Evolutionary conservation across 2,329 filamentous ascomycete genomes (phyloP).

Genomic region (Nemania sp.): DNA sequence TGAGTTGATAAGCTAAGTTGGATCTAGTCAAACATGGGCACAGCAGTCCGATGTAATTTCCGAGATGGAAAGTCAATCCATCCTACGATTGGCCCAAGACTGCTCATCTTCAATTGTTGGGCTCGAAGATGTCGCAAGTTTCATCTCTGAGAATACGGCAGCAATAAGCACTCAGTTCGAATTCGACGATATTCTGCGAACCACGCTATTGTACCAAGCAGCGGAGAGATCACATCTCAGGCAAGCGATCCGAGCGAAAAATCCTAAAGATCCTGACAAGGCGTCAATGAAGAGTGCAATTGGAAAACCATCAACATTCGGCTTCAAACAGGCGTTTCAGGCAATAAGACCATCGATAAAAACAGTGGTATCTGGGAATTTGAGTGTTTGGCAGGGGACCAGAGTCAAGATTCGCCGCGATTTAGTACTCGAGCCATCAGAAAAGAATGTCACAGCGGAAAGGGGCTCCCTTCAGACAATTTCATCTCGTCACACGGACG

Average conservation of each 20-base stretch:
- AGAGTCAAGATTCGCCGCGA: neutral
- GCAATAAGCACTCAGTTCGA: conserved; percentile 22
- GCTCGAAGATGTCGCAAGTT: conserved; percentile 23
- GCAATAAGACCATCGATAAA: neutral
- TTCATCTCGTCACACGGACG: too few species aligned
- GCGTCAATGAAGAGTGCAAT: neutral
- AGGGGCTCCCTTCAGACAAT: too few species aligned
- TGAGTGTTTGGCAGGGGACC: neutral
- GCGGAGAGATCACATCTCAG: conserved; percentile 21
- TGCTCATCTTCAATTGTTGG: conserved; percentile 26
- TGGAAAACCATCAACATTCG: neutral
- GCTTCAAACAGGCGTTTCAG: conserved; percentile 2
- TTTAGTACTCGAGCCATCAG: neutral
- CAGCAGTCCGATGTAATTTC: conserved; percentile 20
- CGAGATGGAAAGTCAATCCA: conserved; percentile 18
- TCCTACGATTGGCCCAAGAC: conserved; percentile 21
- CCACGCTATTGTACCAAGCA: conserved; percentile 17
- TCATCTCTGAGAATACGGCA: conserved; percentile 21
- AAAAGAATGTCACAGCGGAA: neutral
- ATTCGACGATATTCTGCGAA: conserved; percentile 23
- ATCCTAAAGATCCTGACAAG: neutral
- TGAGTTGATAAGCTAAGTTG: neutral
- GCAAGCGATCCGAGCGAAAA: conserved; percentile 14
- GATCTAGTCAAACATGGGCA: conserved; percentile 14
- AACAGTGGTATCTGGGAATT: neutral